Evolutionary conservation across 495 filamentous ascomycete species (phyloP).

Genomic region (Penicillium argentinense): DNA sequence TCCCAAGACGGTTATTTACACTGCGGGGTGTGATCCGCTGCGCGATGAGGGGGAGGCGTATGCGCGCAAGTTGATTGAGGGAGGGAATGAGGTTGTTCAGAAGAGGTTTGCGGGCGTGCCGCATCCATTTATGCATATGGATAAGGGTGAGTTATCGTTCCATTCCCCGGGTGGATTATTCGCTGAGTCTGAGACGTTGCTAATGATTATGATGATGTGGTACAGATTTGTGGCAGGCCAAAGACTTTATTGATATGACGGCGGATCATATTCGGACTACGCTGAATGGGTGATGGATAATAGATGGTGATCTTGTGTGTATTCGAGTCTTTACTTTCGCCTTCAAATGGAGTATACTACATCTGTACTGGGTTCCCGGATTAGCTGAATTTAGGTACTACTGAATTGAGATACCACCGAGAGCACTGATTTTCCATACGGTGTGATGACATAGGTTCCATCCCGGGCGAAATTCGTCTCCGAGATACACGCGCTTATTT

Average conservation of each 20-base stretch:
- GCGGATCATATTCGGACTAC: slow-evolving; percentile 24
- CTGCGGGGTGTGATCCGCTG: slow-evolving; percentile 49
- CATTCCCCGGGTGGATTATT: too few relatives aligned
- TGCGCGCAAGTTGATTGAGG: slow-evolving; percentile 43
- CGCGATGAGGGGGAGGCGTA: slow-evolving; percentile 56
- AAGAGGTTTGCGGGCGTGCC: slow-evolving; percentile 48
- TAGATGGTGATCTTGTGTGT: background rate
- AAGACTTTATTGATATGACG: slow-evolving; percentile 28
- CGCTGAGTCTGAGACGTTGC: too few relatives aligned
- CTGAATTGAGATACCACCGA: too few relatives aligned
- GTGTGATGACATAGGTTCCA: too few relatives aligned
- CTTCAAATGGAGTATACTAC: too few relatives aligned
- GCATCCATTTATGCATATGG: slow-evolving; percentile 52
- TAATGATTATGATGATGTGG: background rate
- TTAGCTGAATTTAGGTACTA: too few relatives aligned
- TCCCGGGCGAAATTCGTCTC: too few relatives aligned
- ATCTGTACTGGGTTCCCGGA: too few relatives aligned
- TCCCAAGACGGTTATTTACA: slow-evolving; percentile 48
- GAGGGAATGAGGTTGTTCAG: slow-evolving; percentile 45
- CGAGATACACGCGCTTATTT: too few relatives aligned
- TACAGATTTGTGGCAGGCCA: slow-evolving; percentile 29
- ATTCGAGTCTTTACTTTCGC: too few relatives aligned
- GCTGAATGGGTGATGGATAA: slow-evolving; percentile 9
- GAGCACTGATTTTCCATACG: too few relatives aligned
- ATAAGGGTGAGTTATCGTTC: slow-evolving; percentile 27